phyloP scores from a whole-genome alignment of 345 rosid species.

The Pugionium dolabratum region DNA sequence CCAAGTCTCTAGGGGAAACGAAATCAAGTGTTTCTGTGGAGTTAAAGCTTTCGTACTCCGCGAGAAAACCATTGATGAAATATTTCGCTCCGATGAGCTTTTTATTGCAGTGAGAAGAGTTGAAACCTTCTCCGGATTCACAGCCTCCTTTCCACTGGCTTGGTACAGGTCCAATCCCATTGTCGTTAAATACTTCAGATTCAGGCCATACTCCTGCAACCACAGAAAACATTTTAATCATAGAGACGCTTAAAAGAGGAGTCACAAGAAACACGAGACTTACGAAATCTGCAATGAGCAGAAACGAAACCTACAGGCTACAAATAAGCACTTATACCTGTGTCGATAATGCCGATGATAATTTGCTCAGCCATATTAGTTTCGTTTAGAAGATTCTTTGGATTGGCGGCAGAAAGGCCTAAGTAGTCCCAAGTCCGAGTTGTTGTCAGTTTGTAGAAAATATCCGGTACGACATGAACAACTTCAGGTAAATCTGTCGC shows the following conservation, averaged over 20 bases:
- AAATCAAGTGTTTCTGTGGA: constrained; percentile 41
- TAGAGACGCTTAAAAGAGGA: not conserved
- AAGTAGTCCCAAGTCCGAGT: constrained; percentile 57
- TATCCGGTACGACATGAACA: constrained; percentile 45
- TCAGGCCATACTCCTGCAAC: constrained; percentile 37
- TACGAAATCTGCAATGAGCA: not conserved
- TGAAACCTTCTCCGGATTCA: constrained; percentile 32
- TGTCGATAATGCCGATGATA: constrained; percentile 37
- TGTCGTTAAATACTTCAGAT: constrained; percentile 29
- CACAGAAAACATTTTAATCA: not conserved
- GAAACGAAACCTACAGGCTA: not conserved
- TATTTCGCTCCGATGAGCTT: constrained; percentile 61
- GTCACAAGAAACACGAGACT: not conserved
- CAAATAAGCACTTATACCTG: constrained; percentile 31
- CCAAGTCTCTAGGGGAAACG: constrained; percentile 52
- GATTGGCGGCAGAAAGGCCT: constrained; percentile 36
- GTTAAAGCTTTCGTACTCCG: constrained; percentile 37
- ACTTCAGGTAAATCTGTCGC: constrained; percentile 46
- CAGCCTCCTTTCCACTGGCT: constrained; percentile 38
- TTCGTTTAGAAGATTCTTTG: constrained; percentile 29
- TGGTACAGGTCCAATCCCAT: constrained; percentile 29
- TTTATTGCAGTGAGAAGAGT: constrained; percentile 44
- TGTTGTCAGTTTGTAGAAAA: constrained; percentile 44
- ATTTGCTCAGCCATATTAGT: constrained; percentile 41
- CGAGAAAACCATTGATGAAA: constrained; percentile 46